Evolutionary conservation across 371 early-diverging fungal genomes (phyloP).

Genomic region (Lichtheimia corymbifera): DNA sequence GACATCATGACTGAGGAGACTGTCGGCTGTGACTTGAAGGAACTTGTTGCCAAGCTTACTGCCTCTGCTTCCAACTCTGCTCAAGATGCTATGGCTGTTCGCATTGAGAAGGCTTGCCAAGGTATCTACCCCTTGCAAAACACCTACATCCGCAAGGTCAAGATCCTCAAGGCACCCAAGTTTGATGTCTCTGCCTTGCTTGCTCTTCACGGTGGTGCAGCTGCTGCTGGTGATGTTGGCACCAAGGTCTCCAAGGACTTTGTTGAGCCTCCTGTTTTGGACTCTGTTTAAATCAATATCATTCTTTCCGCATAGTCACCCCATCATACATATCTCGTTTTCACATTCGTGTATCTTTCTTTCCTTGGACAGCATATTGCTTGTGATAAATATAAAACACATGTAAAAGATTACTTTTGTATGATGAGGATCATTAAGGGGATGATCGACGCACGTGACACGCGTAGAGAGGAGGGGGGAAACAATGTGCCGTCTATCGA

Average conservation of each 20-base stretch:
- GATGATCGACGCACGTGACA: too few relatives aligned
- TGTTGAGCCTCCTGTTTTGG: constrained; percentile 81
- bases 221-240: constrained; percentile 82
- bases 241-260: constrained; percentile 76
- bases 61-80: constrained; percentile 54
- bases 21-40: constrained; percentile 91
- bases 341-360: too few relatives aligned
- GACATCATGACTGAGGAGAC: constrained; percentile 97
- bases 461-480: too few relatives aligned
- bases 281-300: constrained; percentile 68
- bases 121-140: constrained; percentile 99
- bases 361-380: too few relatives aligned
- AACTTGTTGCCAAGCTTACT: constrained; percentile 96
- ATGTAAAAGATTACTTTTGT: too few relatives aligned
- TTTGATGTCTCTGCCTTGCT: constrained; percentile 94
- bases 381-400: too few relatives aligned
- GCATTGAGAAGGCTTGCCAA: constrained; percentile 97
- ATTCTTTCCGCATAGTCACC: background rate
- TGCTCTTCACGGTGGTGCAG: constrained; percentile 92
- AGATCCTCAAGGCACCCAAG: constrained; percentile 99
- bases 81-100: constrained; percentile 88
- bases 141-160: constrained; percentile 98
- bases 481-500: too few relatives aligned
- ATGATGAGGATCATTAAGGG: too few relatives aligned
- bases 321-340: too few relatives aligned